phyloP scores from a whole-genome alignment of 2,329 filamentous ascomycete species.

The Claviceps humidiphila region DNA sequence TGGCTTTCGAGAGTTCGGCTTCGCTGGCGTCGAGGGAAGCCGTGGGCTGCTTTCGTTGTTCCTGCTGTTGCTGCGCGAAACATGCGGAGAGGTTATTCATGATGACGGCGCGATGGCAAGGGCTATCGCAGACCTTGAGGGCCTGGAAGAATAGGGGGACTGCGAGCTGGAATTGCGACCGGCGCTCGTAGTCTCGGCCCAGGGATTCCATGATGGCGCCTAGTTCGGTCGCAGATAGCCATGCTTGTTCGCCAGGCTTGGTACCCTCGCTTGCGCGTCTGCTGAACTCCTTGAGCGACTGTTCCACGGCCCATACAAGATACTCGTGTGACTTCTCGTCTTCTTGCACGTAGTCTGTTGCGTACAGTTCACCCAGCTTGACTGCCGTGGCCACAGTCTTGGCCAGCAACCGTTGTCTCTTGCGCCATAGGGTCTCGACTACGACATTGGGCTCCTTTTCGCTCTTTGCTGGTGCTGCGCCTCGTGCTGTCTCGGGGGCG shows the following conservation, averaged over 20 bases:
- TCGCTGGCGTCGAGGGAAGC: constrained; percentile 25
- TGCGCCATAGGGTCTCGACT: constrained; percentile 38
- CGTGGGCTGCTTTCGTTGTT: not conserved
- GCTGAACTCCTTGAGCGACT: constrained; percentile 59
- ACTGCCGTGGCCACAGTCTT: constrained; percentile 65
- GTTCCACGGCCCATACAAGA: constrained; percentile 72
- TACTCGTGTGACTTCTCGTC: constrained; percentile 57
- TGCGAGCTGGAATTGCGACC: constrained; percentile 65
- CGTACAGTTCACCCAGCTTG: constrained; percentile 76
- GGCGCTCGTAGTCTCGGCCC: constrained; percentile 61
- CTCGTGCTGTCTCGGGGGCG: constrained; percentile 5
- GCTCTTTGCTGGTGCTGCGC: constrained; percentile 5
- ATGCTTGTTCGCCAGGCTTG: constrained; percentile 56
- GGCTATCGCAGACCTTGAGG: constrained; percentile 49
- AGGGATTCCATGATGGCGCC: constrained; percentile 66
- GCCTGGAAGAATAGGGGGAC: constrained; percentile 80
- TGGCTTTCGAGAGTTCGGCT: constrained; percentile 13
- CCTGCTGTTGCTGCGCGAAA: constrained; percentile 47
- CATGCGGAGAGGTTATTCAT: constrained; percentile 75
- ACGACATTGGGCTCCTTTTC: not conserved
- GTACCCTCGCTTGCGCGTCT: constrained; percentile 53
- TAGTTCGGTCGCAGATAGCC: constrained; percentile 57
- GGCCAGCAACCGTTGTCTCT: constrained; percentile 54
- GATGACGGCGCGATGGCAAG: constrained; percentile 68
- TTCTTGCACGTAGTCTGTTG: constrained; percentile 61